Evolutionary conservation across 495 filamentous ascomycete species (phyloP).

Genomic region (Aspergillus affinis): DNA sequence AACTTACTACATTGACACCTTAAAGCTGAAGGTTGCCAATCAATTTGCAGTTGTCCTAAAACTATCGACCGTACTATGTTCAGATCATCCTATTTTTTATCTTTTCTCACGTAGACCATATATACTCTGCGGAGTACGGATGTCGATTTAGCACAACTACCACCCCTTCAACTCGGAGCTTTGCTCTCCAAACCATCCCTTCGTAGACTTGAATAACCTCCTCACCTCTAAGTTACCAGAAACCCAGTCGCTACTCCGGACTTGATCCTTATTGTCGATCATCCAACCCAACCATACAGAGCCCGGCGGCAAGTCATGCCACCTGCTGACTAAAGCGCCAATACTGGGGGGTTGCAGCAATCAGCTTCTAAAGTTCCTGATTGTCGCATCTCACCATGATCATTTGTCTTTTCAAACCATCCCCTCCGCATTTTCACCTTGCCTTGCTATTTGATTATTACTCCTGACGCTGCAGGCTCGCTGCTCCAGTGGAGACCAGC

Average conservation of each 20-base stretch:
- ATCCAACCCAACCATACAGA: not conserved
- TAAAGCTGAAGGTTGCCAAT: too few relatives aligned
- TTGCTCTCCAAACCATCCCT: not conserved
- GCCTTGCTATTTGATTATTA: conserved; percentile 1
- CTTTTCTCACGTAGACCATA: too few relatives aligned
- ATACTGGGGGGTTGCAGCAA: not conserved
- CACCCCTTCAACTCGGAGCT: too few relatives aligned
- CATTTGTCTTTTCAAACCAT: not conserved
- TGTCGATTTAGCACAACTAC: too few relatives aligned
- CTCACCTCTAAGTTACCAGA: not conserved
- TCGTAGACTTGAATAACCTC: not conserved
- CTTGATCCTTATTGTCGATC: not conserved
- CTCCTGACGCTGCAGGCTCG: conserved; percentile 14
- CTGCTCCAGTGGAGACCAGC: conserved; percentile 18
- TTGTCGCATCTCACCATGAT: not conserved
- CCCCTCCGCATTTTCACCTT: conserved; percentile 1
- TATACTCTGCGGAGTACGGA: too few relatives aligned
- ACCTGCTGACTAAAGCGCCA: not conserved
- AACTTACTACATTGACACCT: too few relatives aligned
- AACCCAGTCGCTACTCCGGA: not conserved
- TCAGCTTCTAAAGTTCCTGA: not conserved
- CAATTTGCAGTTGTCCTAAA: too few relatives aligned
- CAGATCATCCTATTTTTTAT: too few relatives aligned
- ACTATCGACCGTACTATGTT: too few relatives aligned
- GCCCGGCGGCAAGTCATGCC: not conserved